Evolutionary conservation across 208 protist species (phyloP), one percentile per base, ranked within the genome.

Genomic region (Herpetomonas samuelpessoai): DNA sequence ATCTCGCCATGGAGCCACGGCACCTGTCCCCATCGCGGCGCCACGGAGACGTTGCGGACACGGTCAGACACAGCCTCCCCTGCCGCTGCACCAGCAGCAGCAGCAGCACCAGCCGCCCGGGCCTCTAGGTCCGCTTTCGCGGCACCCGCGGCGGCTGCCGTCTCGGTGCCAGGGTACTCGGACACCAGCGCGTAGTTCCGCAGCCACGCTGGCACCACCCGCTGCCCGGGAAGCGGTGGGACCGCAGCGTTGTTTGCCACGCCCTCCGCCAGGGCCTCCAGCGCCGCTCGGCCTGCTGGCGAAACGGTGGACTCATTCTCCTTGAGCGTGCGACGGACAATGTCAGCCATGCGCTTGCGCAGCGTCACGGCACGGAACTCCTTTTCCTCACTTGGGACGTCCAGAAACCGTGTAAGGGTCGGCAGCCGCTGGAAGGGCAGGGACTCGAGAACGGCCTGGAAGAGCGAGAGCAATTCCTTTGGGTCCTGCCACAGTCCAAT

Each of bases 1-100:
- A 93, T 84, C 63, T 96, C 91, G 12, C 88, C 91, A 48, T 89
- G 84, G 41, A 96, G 78, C 88, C 87, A 96, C 35, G 91, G 91
- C 12, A 92, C 24, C 61, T 96, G 85, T 3, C 86, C 83, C 88
- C 91, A 96, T 19, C 77, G 75, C 18, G 88, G 82, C 14, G 69
- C 71, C 3, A 77, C 57, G 46, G 54, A 10, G 35, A 41, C 14
- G 35, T 41, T 41, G 9, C 35, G 35, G 9, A 41, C 9, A 41
- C 35, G 35, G n/a, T n/a, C n/a, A n/a, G n/a, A n/a, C n/a, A n/a
- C n/a, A 18, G 35, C 35, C 35, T 14, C 35, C 9, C 35, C 35
- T 14, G 14, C 35, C 35, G 35, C 14, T 6, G 6, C 14, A 6
- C 9, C 35, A 14, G 35, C 14, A 41, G 6, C 35, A 14, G 14